Base-by-base conservation (phyloP, 495 filamentous ascomycete species). In the Penicillium diatomitis region DNA sequence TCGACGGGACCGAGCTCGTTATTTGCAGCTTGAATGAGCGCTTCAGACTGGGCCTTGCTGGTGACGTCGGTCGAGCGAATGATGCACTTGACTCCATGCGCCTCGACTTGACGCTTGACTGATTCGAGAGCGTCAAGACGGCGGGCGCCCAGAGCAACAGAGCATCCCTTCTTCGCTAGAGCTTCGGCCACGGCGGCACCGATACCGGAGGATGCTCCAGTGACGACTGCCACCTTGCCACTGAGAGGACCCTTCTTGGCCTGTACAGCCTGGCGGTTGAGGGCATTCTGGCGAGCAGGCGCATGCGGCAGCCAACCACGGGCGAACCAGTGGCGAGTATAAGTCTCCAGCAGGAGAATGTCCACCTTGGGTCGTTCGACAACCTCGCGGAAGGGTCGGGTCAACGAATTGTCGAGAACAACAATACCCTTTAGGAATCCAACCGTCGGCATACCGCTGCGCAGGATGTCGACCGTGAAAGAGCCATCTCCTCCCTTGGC, bases 301-400 rank as follows among this genome's bases (percentile, higher is more conserved):
- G 79, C 68, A 9, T 65, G 62, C 8, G 76, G 68, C 6, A 86
- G 65, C 83, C 83, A 86, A 30, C 82, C 83, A 57, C 83, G 65
- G 28, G 81, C 81, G 53, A 77, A 86, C 76, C 83, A 86, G 56
- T 85, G 81, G 5, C 82, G 79, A 30, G 79, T 71, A 55, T 86
- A 86, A 0, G 77, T 85, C 59, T 81, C 78, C 0, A 85, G 71
- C 34, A 86, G 56, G 4, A 72, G 68, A 29, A 50, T 63, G 43
- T 84, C 80, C 32, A 86, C 78, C 56, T 77, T 77, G 10, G 81
- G 79, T 6, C 81, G 74, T 50, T 79, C 67, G 3, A 86, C 71
- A 2, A 67, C 73, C 4, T 64, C 64, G 10, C 81, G 75, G 56
- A 75, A 73, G 7, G 79, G 79, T 6, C 70, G 60, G 0, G 83